A percentile compares a stretch with the other conserved stretches of the same genome.
Evolutionary conservation across 805 yeast species (phyloP).

Genomic region (Pichia gijzeniarum): DNA sequence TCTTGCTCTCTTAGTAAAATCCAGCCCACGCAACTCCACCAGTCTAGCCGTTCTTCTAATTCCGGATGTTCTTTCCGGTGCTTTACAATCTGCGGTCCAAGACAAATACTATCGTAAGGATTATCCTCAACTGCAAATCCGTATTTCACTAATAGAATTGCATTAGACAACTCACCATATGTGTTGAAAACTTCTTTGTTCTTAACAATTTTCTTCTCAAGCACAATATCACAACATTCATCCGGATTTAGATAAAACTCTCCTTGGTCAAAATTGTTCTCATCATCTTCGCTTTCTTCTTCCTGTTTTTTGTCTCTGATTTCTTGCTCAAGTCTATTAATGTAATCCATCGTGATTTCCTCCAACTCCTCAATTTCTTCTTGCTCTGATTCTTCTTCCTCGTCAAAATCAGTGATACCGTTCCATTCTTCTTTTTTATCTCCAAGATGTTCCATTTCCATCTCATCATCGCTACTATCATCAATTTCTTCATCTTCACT

Average conservation of each 20-base stretch:
- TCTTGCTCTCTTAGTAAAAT: conserved; percentile 11
- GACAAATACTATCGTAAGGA: conserved; percentile 47
- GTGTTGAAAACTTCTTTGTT: conserved; percentile 72
- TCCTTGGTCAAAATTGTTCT: conserved; percentile 20
- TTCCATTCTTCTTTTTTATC: conserved; percentile 10
- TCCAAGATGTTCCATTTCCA: conserved; percentile 18
- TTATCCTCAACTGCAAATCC: conserved; percentile 64
- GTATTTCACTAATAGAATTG: conserved; percentile 63
- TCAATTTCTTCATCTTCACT: conserved; percentile 26
- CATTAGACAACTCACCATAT: conserved; percentile 69
- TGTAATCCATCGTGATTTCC: conserved; percentile 30
- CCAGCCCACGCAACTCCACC: conserved; percentile 25
- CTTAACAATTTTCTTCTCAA: conserved; percentile 36
- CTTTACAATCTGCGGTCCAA: conserved; percentile 42
- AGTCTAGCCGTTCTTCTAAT: conserved; percentile 16
- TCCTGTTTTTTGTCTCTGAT: conserved; percentile 19
- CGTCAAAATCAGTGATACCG: neutral
- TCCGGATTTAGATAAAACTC: conserved; percentile 36
- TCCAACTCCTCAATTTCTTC: conserved; percentile 10
- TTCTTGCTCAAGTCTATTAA: conserved; percentile 27
- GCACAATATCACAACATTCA: conserved; percentile 66
- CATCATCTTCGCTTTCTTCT: conserved; percentile 19
- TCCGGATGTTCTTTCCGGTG: conserved; percentile 16
- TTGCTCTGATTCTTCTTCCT: conserved; percentile 18
- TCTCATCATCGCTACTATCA: conserved; percentile 9